A percentile compares a stretch with the other conserved stretches of the same genome.
phyloP scores from a whole-genome alignment of 352 stramenopile genomes.

The Albugo candida region DNA sequence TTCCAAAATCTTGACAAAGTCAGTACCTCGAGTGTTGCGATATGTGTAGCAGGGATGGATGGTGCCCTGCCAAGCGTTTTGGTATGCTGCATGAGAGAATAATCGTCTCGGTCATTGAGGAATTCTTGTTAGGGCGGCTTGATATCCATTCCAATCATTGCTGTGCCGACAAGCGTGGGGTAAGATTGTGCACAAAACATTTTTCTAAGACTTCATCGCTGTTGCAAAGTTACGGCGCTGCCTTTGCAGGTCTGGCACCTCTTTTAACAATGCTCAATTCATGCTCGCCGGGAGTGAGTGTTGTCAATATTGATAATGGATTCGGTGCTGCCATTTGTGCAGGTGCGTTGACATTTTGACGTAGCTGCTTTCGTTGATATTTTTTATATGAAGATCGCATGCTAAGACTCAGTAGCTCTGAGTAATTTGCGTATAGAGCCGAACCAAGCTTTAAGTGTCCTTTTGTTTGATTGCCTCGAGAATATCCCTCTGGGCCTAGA shows the following conservation, averaged over 20 bases:
- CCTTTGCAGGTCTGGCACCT: conserved; percentile 82
- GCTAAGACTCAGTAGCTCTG: no score
- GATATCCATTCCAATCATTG: conserved; percentile 66
- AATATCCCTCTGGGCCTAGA: no score
- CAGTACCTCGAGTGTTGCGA: conserved; percentile 78
- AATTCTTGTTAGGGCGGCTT: conserved; percentile 16
- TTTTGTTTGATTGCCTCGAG: no score
- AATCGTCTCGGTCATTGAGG: not conserved
- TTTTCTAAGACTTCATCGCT: not conserved
- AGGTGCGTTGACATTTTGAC: conserved; percentile 14
- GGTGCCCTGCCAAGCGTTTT: conserved; percentile 93
- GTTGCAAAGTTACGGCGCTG: conserved; percentile 38
- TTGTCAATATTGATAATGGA: conserved; percentile 99
- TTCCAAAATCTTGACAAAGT: conserved; percentile 75
- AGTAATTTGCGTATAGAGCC: no score
- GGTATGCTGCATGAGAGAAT: conserved; percentile 20
- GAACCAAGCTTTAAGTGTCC: no score
- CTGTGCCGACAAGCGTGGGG: conserved; percentile 86
- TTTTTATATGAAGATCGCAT: no score
- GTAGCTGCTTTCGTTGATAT: no score
- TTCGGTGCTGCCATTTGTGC: conserved; percentile 92
- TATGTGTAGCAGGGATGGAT: conserved; percentile 95
- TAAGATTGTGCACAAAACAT: conserved; percentile 28
- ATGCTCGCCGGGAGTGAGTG: conserved; percentile 92
- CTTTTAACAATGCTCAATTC: conserved; percentile 97